Evolutionary conservation across 2,329 filamentous ascomycete genomes (phyloP), one percentile per base, ranked within the genome.

Genomic region (Stemphylium beticola): DNA sequence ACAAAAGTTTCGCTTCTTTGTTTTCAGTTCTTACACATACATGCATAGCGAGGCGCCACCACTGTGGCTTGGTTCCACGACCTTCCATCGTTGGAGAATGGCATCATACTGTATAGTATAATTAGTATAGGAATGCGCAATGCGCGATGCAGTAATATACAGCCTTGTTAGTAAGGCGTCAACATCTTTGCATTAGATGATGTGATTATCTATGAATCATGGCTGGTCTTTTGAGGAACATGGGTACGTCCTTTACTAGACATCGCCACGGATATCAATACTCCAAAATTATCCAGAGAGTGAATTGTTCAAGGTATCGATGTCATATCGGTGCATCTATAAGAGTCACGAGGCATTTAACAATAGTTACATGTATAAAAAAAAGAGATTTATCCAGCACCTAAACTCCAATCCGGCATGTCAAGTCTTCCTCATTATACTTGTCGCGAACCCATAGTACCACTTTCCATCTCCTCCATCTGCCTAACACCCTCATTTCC

Each of bases 1-100:
- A 24, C 12, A 51, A 47, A 42, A 24, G 18, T 38, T 44, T 39
- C 24, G 36, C 48, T 33, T 11, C 38, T 40, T 47, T 34, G 12
- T 43, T 20, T n/a, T 31, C 26, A 7, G 33, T 15, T 34, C 18
- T 22, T 34, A 8, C 5, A 24, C 18, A 24, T 17, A 33, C 17
- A 60, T 55, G 58, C 58, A 61, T 58, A 58, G 58, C 58, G 52
- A 55, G 52, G 58, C 49, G 58, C 41, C 26, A 29, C 33, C 22
- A 56, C 11, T 15, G 36, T 41, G 33, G 36, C 17, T 10, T 40
- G 29, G 39, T 32, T 39, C 20, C 46, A 54, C 15, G 18, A 39
- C 22, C 22, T 37, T 7, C 18, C 12, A 5, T n/a, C 26, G 3
- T 36, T 36, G 8, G 4, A 26, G 7, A 36, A 17, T 24, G 20